phyloP scores from a whole-genome alignment of 805 yeast genomes.

The Starmerella vitae region DNA sequence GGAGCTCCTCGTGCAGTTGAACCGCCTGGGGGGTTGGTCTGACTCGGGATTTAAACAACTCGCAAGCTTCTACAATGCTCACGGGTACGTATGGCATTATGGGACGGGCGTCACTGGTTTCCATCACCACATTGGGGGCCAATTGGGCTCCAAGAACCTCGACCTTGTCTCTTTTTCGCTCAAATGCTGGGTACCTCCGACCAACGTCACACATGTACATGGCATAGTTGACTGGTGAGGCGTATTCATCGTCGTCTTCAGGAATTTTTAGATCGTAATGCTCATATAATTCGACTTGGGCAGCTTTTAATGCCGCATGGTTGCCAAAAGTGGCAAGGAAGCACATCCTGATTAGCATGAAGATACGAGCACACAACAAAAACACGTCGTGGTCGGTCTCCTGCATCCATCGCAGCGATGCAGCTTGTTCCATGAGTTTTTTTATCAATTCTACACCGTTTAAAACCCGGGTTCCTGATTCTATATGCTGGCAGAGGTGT shows the following conservation, averaged over 20 bases:
- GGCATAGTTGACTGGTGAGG: constrained; percentile 77
- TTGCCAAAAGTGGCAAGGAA: constrained; percentile 49
- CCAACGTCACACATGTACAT: constrained; percentile 62
- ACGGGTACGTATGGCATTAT: constrained; percentile 38
- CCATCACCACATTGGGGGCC: constrained; percentile 32
- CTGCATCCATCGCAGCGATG: constrained; percentile 17
- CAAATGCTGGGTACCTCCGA: constrained; percentile 46
- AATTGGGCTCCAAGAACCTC: constrained; percentile 35
- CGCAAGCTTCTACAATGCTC: constrained; percentile 69
- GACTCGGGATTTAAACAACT: constrained; percentile 47
- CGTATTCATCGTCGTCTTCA: constrained; percentile 23
- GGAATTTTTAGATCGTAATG: constrained; percentile 29
- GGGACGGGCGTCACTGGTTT: constrained; percentile 27
- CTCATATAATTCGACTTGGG: constrained; percentile 36
- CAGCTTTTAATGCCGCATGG: constrained; percentile 27
- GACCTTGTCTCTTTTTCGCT: constrained; percentile 36
- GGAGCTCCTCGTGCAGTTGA: constrained; percentile 52
- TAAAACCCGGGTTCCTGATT: constrained; percentile 4
- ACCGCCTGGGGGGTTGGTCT: constrained; percentile 52
- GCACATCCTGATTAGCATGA: constrained; percentile 12
- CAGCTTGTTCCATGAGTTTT: constrained; percentile 8
- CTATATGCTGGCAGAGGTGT: constrained; percentile 1
- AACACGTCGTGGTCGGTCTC: constrained; percentile 1
- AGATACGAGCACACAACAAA: constrained; percentile 4
- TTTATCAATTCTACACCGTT: constrained; percentile 8